Base-by-base conservation (phyloP, 306 rosid genomes). In the Inga laurina region DNA sequence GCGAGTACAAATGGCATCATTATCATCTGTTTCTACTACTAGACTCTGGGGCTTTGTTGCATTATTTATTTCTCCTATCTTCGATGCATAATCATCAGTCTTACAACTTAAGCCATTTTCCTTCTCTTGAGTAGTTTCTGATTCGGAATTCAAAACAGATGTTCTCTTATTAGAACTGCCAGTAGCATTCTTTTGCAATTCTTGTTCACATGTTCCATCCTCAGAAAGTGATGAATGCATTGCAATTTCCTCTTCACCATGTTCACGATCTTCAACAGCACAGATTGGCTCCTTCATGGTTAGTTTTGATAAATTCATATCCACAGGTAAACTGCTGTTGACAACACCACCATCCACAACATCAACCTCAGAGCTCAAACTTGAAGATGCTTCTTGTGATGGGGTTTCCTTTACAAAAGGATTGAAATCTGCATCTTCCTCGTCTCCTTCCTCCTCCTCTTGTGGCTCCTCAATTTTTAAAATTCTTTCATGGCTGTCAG, bases 1-100 rank as follows among this genome's bases (percentile, higher is more conserved):
- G 45, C 98, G 97, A 80, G 86, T 96, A 85, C 99, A 94, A 15
- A 96, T 94, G 72, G 97, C 98, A 87, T 89, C 98, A 76, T 87
- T 92, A 62, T 78, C 89, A 81, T 89, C 97, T 65, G 88, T 66
- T 65, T 87, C 97, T 77, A 82, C 65, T 32, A 82, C 76, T 9
- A 85, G 88, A 59, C 82, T 86, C 74, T 27, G 78, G 12, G 84
- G 68, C 43, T 87, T 85, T 44, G 72, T 37, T 27, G 79, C 45
- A 83, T 84, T 66, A 76, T 85, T 84, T 82, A 75, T 57, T 76
- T 83, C 90, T 77, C 85, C 92, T 52, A 24, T 82, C 74, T 82
- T 75, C 76, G 21, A 74, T 75, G 83, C 85, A 79, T 80, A 74
- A 82, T 30, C 81, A 80, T 85, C 85, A 45, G 15, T 54, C 32